Conservation (phyloP, 768 basidiomycete species). For the Boletus reticuloceps region DNA sequence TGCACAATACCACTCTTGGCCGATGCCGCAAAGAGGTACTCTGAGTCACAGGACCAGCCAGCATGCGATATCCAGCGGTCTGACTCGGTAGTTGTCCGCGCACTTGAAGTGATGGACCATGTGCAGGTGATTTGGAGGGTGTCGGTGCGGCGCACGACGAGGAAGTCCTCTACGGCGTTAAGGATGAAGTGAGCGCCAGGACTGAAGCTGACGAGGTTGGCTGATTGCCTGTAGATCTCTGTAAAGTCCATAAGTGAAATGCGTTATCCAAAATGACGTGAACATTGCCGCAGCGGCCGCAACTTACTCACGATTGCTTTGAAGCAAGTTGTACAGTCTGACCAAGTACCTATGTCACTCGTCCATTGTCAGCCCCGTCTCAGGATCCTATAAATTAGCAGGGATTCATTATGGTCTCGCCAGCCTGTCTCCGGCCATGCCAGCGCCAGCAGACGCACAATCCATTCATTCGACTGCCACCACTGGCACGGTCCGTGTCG, state of each 20-base stretch:
- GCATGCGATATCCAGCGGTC: constrained; percentile 64
- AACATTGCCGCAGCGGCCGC: neutral
- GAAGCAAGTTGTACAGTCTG: neutral
- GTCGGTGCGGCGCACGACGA: constrained; percentile 82
- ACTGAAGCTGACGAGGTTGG: constrained; percentile 74
- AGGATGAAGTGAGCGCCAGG: constrained; percentile 86
- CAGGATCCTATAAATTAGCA: constrained; percentile 19
- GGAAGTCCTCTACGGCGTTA: constrained; percentile 71
- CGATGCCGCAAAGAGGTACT: constrained; percentile 80
- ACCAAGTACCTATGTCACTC: constrained; percentile 6
- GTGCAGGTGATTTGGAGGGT: constrained; percentile 81
- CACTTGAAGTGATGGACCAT: constrained; percentile 64
- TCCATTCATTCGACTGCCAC: constrained; percentile 14
- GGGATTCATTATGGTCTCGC: neutral
- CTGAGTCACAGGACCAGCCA: constrained; percentile 86
- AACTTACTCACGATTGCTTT: too few relatives aligned
- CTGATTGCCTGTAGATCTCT: constrained; percentile 75
- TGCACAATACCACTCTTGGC: constrained; percentile 69
- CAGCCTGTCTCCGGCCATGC: constrained; percentile 1
- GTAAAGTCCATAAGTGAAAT: constrained; percentile 71
- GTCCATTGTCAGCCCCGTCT: constrained; percentile 10
- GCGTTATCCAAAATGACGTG: constrained; percentile 1
- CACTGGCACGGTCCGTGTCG: constrained; percentile 4
- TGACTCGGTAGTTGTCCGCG: constrained; percentile 36
- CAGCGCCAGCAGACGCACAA: constrained; percentile 9